Conservation (phyloP, 768 basidiomycete species). For the Tylopilus rubrobrunneus region DNA sequence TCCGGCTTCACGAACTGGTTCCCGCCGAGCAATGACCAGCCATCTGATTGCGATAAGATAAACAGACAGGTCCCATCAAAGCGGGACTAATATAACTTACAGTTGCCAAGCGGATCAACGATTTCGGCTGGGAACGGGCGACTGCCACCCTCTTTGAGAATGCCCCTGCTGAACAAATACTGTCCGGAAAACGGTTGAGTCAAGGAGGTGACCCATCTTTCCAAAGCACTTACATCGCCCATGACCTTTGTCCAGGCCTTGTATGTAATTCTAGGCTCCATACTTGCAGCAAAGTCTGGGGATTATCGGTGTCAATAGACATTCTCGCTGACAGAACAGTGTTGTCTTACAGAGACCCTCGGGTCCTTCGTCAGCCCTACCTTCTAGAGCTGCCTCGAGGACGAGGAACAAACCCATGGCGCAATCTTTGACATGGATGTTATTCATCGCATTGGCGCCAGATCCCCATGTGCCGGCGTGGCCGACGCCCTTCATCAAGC, state of each 20-base stretch:
- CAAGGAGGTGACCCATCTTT: neutral
- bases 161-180: constrained; percentile 34
- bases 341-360: constrained; percentile 38
- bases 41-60: constrained; percentile 23
- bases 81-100: constrained; percentile 25
- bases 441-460: constrained; percentile 36
- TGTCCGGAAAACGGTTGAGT: constrained; percentile 6
- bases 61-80: neutral
- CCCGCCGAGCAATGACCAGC: constrained; percentile 39
- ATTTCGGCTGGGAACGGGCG: constrained; percentile 32
- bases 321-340: no score
- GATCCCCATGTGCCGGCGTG: constrained; percentile 42
- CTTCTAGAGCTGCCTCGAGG: constrained; percentile 38
- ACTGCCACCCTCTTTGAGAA: constrained; percentile 31
- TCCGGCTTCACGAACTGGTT: constrained; percentile 35
- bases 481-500: constrained; percentile 30
- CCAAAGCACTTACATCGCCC: constrained; percentile 33
- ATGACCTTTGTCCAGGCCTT: constrained; percentile 31
- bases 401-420: constrained; percentile 33
- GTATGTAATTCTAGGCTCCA: constrained; percentile 28
- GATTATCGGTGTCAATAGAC: neutral
- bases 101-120: constrained; percentile 35
- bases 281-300: constrained; percentile 35
- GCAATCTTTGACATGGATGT: constrained; percentile 40
- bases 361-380: constrained; percentile 38